Base-by-base conservation (phyloP, 2,329 filamentous ascomycete species). In the Fusarium oligoseptatum region DNA sequence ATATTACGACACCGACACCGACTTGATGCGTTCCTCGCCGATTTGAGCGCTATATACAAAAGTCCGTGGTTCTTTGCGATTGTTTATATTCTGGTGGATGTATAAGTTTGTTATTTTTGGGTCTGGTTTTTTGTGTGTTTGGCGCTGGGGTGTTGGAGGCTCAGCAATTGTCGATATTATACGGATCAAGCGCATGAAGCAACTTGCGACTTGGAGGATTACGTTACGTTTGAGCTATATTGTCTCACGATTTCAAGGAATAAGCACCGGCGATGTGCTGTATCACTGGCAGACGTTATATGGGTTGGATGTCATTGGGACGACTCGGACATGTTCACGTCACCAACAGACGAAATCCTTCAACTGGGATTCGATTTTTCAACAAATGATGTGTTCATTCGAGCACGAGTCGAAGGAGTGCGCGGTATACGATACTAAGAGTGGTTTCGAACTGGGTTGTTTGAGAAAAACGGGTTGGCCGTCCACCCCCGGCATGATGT, bases 81-180 rank as follows among this genome's bases (percentile, higher is more conserved):
- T 64, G 20, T 45, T 60, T 66, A 56, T 20, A 43, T 67, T 67
- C 41, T 56, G 36, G 34, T 62, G 61, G 36, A 45, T 65, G 58
- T 66, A 67, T 64, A 52, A 27, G 27, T 58, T 67, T 15, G 17
- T 50, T 20, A 45, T 29, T 41, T 22, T 36, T 36, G 34, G 27
- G 22, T 20, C 39, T 29, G 62, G 62, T n/a, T 74, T 63, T 60
- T 41, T 56, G 60, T 70, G 55, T 67, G 62, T 62, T 72, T 76
- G 72, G 75, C 75, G 70, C 43, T 20, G 22, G 60, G 72, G 68
- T 57, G 75, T 77, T 77, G 34, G 64, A 64, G 66, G 75, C 58
- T 61, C 65, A 37, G 34, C 29, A 60, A 24, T 20, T 66, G 58
- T 55, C 43, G 34, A 36, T 20, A 60, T 61, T 50, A 20, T 22